Conservation (phyloP, 805 yeast species). For the Hanseniaspora lindneri region DNA sequence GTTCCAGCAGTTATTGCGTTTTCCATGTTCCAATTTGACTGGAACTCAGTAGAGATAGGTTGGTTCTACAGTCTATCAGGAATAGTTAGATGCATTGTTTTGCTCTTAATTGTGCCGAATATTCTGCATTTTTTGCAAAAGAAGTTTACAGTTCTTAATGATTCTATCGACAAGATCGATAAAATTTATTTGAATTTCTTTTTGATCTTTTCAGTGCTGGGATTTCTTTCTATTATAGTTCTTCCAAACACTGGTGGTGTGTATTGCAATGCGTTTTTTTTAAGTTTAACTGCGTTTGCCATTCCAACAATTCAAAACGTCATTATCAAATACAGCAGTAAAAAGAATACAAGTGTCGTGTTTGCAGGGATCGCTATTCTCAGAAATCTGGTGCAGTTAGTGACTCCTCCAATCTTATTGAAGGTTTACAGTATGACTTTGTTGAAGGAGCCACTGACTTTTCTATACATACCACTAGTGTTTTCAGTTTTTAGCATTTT, state of each 20-base stretch:
- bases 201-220: slow-evolving; percentile 31
- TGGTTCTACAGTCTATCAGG: slow-evolving; percentile 23
- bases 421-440: slow-evolving; percentile 39
- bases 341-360: slow-evolving; percentile 51
- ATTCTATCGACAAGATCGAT: slow-evolving; percentile 45
- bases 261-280: slow-evolving; percentile 29
- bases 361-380: slow-evolving; percentile 59
- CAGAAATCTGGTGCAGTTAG: slow-evolving; percentile 38
- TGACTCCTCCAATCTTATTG: slow-evolving; percentile 41
- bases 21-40: slow-evolving; percentile 19
- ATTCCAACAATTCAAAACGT: slow-evolving; percentile 51
- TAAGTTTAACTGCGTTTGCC: slow-evolving; percentile 39
- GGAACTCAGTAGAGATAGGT: slow-evolving; percentile 24
- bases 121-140: slow-evolving; percentile 15
- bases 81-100: slow-evolving; percentile 20
- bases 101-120: slow-evolving; percentile 15
- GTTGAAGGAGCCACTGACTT: slow-evolving; percentile 30
- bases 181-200: slow-evolving; percentile 30
- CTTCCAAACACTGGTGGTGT: slow-evolving; percentile 19
- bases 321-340: slow-evolving; percentile 49
- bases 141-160: slow-evolving; percentile 17
- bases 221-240: slow-evolving; percentile 29
- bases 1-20: slow-evolving; percentile 19
- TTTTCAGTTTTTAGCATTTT: slow-evolving; percentile 19
- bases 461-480: slow-evolving; percentile 27